Evolutionary conservation across 2,329 filamentous ascomycete species (phyloP).

Genomic region (Fusarium redolens): DNA sequence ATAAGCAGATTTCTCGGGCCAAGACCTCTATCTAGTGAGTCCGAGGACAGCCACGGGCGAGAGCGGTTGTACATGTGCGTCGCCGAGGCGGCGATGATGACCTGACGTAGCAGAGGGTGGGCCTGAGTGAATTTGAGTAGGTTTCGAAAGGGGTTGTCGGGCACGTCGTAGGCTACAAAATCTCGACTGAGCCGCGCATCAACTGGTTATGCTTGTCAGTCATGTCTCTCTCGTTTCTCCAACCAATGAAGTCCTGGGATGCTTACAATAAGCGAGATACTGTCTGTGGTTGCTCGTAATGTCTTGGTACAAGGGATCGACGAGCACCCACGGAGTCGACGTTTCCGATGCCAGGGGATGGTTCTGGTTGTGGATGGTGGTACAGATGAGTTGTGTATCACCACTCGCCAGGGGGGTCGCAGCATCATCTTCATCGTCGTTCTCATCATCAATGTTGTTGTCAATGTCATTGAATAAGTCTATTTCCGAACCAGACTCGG

Average conservation of each 20-base stretch:
- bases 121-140: slow-evolving; percentile 56
- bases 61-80: slow-evolving; percentile 60
- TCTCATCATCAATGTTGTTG: background rate
- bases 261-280: slow-evolving; percentile 57
- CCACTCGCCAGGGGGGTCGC: slow-evolving; percentile 25
- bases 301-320: slow-evolving; percentile 63
- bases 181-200: slow-evolving; percentile 63
- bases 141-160: slow-evolving; percentile 60
- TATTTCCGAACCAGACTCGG: slow-evolving; percentile 24
- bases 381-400: slow-evolving; percentile 46
- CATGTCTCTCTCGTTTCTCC: slow-evolving; percentile 29
- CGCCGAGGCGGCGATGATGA: slow-evolving; percentile 61
- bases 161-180: slow-evolving; percentile 60
- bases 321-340: slow-evolving; percentile 53
- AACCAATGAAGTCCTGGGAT: slow-evolving; percentile 14
- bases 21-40: slow-evolving; percentile 40
- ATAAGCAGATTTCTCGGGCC: slow-evolving; percentile 49
- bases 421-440: slow-evolving; percentile 27
- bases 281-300: slow-evolving; percentile 59
- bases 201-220: slow-evolving; percentile 50
- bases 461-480: slow-evolving; percentile 19
- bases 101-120: slow-evolving; percentile 58
- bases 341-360: slow-evolving; percentile 34
- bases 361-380: slow-evolving; percentile 33
- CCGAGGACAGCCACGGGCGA: slow-evolving; percentile 47